A percentile compares a stretch with the other conserved stretches of the same genome.
phyloP scores from a whole-genome alignment of 176 grass and related monocot genomes.

The Otatea glauca region DNA sequence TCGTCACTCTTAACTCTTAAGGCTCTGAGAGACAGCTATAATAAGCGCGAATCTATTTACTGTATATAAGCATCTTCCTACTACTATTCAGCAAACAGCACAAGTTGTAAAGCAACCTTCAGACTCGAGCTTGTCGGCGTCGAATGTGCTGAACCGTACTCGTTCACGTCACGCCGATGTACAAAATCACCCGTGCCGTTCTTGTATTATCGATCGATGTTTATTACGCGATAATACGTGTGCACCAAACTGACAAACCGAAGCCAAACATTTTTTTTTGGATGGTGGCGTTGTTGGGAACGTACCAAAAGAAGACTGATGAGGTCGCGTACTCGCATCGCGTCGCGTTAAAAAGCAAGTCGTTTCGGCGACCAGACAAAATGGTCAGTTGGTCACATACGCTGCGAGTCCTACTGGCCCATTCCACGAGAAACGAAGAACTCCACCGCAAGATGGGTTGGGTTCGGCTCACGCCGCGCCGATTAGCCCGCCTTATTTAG shows the following conservation, averaged over 20 bases:
- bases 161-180: background rate
- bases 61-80: background rate
- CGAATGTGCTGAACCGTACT: background rate
- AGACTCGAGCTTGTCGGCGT: background rate
- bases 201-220: background rate
- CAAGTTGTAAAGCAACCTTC: background rate
- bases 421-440: background rate
- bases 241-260: background rate
- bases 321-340: background rate
- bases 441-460: slow-evolving; percentile 22
- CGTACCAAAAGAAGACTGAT: slow-evolving; percentile 10
- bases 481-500: slow-evolving; percentile 44
- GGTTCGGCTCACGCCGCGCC: background rate
- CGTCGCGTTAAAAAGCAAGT: background rate
- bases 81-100: background rate
- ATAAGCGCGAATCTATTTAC: too few species aligned
- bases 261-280: background rate
- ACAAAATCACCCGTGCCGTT: background rate
- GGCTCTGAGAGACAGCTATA: background rate
- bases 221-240: background rate
- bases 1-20: background rate
- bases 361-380: background rate
- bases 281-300: background rate
- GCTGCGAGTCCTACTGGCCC: background rate
- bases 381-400: background rate